Base-by-base conservation (phyloP, 371 early-diverging fungal genomes). In the Cokeromyces recurvatus region DNA sequence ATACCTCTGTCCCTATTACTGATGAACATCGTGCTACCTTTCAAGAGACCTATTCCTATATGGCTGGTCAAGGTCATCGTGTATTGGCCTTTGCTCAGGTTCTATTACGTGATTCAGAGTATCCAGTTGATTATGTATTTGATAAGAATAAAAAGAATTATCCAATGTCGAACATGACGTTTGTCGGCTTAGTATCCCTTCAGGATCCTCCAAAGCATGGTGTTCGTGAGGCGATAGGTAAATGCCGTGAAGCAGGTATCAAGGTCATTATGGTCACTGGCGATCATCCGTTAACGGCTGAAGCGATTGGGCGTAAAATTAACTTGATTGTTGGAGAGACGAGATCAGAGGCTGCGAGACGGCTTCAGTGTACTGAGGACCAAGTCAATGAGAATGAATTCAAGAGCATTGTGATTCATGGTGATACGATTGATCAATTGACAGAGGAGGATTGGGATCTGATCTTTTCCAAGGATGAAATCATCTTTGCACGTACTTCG, bases 191-290 rank as follows among this genome's bases (percentile, higher is more conserved):
- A 21, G 77, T 81, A 17, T 86, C 90, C 6, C 77, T 97, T 9
- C 90, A 91, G 58, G 98, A 95, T 67, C 97, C 96, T 38, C 97
- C 96, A 55, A 94, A 95, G 68, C 92, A 92, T 55, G 97, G 95
- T 45, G 95, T 96, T 15, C 90, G 93, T 66, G 93, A 94, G 59
- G 95, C 95, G n/a, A 84, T 97, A 57, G 94, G 91, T 35, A 76
- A 84, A 36, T 92, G 94, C 57, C 85, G 94, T 47, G 70, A 73
- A 23, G 98, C 97, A 5, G 96, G 95, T 55, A 87, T 97, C 62
- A 85, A 87, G 57, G 92, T 96, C 32, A 84, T 94, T 79, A 97
- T 95, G 94, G 96, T 94, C 9, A 97, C 97, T 10, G 97, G 95
- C 55, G 97, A 97, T 65, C 93, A 93, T 55, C 90, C 92, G 21